phyloP scores from a whole-genome alignment of 129 eudicot species.

The Flaveria sonorensis region DNA sequence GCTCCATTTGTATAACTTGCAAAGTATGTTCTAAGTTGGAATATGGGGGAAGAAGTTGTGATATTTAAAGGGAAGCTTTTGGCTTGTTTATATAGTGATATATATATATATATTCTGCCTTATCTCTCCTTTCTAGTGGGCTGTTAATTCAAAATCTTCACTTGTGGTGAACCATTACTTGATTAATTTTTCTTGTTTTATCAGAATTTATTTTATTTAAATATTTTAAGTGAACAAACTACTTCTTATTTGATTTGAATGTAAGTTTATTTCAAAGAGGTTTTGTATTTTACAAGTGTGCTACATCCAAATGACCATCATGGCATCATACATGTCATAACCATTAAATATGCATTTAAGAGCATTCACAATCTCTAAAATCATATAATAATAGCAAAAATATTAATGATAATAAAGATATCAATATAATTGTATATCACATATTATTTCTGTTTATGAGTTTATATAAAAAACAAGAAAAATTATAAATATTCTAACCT shows the following conservation, averaged over 20 bases:
- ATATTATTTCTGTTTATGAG: neutral
- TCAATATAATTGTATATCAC: neutral
- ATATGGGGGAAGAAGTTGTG: conserved; percentile 29
- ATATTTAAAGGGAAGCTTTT: conserved; percentile 40
- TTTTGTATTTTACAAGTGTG: too few species aligned
- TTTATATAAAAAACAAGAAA: neutral
- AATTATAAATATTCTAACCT: neutral
- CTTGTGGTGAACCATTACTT: neutral
- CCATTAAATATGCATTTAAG: too few species aligned
- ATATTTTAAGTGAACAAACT: neutral
- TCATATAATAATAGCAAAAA: too few species aligned
- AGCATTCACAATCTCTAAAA: too few species aligned
- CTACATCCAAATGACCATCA: too few species aligned
- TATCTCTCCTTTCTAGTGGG: conserved; percentile 32
- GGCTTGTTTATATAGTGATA: conserved; percentile 51
- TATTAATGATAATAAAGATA: too few species aligned
- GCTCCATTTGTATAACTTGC: conserved; percentile 44
- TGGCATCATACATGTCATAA: neutral
- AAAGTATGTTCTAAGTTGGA: conserved; percentile 15
- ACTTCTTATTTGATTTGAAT: too few species aligned
- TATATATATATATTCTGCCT: conserved; percentile 24
- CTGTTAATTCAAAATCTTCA: conserved; percentile 24
- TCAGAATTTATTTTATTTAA: neutral
- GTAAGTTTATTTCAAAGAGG: too few species aligned
- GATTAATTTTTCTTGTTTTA: neutral